Evolutionary conservation across 2,329 filamentous ascomycete species (phyloP), one percentile per base, ranked within the genome.

Genomic region (Phialocephala subalpina): DNA sequence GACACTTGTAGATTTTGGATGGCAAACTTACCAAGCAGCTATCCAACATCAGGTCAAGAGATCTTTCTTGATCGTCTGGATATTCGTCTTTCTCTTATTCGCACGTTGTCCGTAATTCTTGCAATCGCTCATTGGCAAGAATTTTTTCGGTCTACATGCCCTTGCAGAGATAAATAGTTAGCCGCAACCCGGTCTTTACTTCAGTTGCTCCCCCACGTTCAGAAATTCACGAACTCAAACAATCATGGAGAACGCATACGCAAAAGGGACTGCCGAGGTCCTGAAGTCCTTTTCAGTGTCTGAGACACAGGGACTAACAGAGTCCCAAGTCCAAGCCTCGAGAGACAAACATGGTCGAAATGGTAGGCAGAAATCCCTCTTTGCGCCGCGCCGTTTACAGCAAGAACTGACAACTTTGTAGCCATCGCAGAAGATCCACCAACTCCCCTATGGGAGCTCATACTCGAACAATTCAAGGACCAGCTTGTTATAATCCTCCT

Each of bases 401-500:
- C 40, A 57, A 62, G 66, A 62, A 36, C 61, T 74, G 69, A 76
- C 66, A 64, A 53, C 69, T 64, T 35, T 63, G 58, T 69, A 92
- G 90, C 90, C 64, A 84, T 93, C 63, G 86, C 88, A 55, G 96
- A 99, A 82, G 96, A 99, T 71, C 96, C 96, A 62, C 94, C 96
- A 2, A 99, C 96, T 36, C 96, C 96, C 45, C 79, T 99, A 57
- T 99, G 95, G 96, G 88, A 98, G 81, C 90, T 99, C 69, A 93
- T 99, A 63, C 86, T 99, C 66, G 96, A 99, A 82, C 96, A 99
- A 80, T 99, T 99, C 86, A 97, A 99, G 81, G 96, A 99, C 78
- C 96, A 99, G 80, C 88, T 99, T 57, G 96, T 99, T 72, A 87
- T 99, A 62, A 99, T 99, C 73, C 86, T 99, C 25, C 87, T 99